Evolutionary conservation across 164 flowering plant species (phyloP).

Genomic region (Sextonia rubra): DNA sequence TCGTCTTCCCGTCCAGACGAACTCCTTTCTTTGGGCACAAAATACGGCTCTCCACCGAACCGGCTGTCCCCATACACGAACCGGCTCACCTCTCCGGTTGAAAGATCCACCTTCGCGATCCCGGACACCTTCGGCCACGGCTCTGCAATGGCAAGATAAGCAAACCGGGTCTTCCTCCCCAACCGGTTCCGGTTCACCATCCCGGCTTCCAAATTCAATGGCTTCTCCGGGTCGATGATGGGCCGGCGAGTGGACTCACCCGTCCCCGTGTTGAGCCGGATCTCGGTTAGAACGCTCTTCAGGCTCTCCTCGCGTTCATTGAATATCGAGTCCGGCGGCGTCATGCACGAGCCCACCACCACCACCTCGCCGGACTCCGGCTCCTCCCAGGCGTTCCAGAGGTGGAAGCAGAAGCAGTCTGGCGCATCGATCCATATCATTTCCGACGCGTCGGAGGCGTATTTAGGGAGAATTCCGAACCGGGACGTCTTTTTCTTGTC

Average conservation of each 20-base stretch:
- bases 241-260: constrained; percentile 64
- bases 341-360: constrained; percentile 91
- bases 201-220: constrained; percentile 78
- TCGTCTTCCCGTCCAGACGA: constrained; percentile 61
- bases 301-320: constrained; percentile 72
- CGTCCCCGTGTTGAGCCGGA: constrained; percentile 60
- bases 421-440: constrained; percentile 70
- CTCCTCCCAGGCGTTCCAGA: constrained; percentile 98
- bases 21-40: constrained; percentile 38
- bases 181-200: constrained; percentile 79
- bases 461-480: constrained; percentile 60
- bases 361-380: constrained; percentile 71
- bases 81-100: constrained; percentile 57
- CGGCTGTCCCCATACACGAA: constrained; percentile 46
- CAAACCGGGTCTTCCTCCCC: constrained; percentile 68
- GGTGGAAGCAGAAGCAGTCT: constrained; percentile 85
- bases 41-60: constrained; percentile 85
- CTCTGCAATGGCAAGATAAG: constrained; percentile 79
- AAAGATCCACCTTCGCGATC: constrained; percentile 75
- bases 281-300: constrained; percentile 66
- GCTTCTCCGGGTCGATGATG: constrained; percentile 30
- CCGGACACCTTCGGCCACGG: constrained; percentile 97
- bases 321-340: constrained; percentile 90
- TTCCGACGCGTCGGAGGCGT: constrained; percentile 32
- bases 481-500: constrained; percentile 66